Evolutionary conservation across 2,329 filamentous ascomycete genomes (phyloP), one percentile per base, ranked within the genome.

Genomic region (Alternaria consortialis): DNA sequence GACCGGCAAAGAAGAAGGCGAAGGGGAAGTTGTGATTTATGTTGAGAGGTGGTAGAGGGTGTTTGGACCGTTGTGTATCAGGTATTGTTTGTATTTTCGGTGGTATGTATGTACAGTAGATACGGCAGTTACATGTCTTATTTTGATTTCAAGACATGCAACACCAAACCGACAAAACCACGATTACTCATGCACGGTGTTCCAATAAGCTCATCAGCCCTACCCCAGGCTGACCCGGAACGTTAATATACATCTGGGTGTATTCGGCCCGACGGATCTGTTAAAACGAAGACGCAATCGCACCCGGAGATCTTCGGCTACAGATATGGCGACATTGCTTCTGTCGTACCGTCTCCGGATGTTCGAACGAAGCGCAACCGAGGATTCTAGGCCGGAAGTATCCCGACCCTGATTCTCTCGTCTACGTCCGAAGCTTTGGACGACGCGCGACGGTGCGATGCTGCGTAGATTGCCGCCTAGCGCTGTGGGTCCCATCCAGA

Each of bases 1-100:
- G 77, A 57, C 70, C 71, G 54, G 50, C 39, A 11, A 54, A 40
- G 20, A 54, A 57, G 27, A 43, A 48, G 55, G 52, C 47, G 58
- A 63, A 62, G 31, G 66, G 51, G 23, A 71, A 68, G 60, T 42
- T 69, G 42, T 70, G 8, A 36, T 25, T n/a, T 13, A 7, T 25
- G 17, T 2, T 25, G 11, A 1, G 39, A 13, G 39, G 2, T 25
- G 11, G 39, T 15, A 0, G 20, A 7, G 12, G 39, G 20, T 25
- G 11, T 4, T 13, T 23, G 1, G 7, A 9, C n/a, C 25, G 32
- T 12, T 36, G 7, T 4, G 11, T 8, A 32, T 17, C 6, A 15
- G 9, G 15, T 5, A 20, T 20, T n/a, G 44, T n/a, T 1, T 39
- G 7, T 39, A 15, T 39, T 5, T 23, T 4, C 27, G 5, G 37